Base-by-base conservation (phyloP, 1,284 basidiomycete genomes). In the Heliocybe sulcata region DNA sequence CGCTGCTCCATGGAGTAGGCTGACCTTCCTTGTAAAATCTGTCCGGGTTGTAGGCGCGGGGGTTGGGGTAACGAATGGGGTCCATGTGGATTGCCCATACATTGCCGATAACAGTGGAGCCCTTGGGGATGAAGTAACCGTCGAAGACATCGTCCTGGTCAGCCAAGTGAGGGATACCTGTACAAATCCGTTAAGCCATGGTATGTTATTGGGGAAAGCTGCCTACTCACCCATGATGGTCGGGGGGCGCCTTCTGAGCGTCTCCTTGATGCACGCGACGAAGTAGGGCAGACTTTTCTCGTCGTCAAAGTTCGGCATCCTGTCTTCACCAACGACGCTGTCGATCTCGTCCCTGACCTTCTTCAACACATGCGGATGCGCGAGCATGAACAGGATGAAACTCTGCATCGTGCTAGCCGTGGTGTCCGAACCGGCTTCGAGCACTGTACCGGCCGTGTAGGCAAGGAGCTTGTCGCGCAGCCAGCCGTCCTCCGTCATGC, bases 1-100 rank as follows among this genome's bases (percentile, higher is more conserved):
- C 66, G 53, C 63, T 64, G 16, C 60, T 63, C 65, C 65, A 66
- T 29, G 55, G 50, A 14, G 57, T 61, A 10, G 60, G 57, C 33
- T 52, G 27, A 12, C 33, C 33, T 16, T 52, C 29, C 51, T 52
- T 52, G 29, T 31, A 31, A 19, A 52, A 52, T 16, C 51, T 12
- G 27, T 52, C 51, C 4, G 51, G 51, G 51, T 52, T 35, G 33
- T 25, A 52, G 19, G 51, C 58, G 26, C 56, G 55, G 16, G 66
- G 64, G 55, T 69, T 65, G 23, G 62, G 62, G 55, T 64, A 67
- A 3, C 60, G 58, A 31, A 47, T 56, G 49, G 65, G 65, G 56
- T 67, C 66, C 60, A 62, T 65, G 45, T 66, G 63, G 33, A 67
- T 66, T 22, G 63, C 62, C 63, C 64, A 67, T 22, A 64, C 58